These are phyloP conservation scores for Colletotrichum coccodes DNA, from an alignment of 2,329 filamentous ascomycete species.

Conservation along the genomic window DNA sequence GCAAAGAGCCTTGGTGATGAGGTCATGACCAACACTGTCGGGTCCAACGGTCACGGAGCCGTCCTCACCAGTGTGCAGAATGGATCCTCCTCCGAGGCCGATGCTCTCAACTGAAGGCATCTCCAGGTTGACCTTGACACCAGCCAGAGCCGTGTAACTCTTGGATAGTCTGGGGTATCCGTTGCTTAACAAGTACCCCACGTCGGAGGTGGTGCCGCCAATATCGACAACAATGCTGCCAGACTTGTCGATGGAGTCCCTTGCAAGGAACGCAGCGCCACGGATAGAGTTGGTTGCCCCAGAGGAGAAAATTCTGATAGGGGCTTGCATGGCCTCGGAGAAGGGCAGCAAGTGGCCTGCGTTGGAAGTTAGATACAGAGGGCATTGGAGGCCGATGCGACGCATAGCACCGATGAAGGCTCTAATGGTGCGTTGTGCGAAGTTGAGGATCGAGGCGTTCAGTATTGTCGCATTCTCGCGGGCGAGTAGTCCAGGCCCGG, in stretches of 20 bases:
- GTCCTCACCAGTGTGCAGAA: conserved; percentile 12
- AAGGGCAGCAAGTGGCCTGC: conserved; percentile 48
- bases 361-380: conserved; percentile 61
- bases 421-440: conserved; percentile 56
- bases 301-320: conserved; percentile 37
- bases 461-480: conserved; percentile 64
- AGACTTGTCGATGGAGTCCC: conserved; percentile 15
- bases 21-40: conserved; percentile 38
- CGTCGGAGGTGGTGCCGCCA: conserved; percentile 38
- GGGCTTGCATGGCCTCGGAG: conserved; percentile 36
- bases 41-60: conserved; percentile 35
- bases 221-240: conserved; percentile 37
- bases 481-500: conserved; percentile 53
- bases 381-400: conserved; percentile 48
- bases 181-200: conserved; percentile 35
- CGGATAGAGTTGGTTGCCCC: conserved; percentile 39
- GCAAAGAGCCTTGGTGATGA: conserved; percentile 33
- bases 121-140: conserved; percentile 37
- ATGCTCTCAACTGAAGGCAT: conserved; percentile 40
- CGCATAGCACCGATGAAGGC: conserved; percentile 56
- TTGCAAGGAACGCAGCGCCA: conserved; percentile 35
- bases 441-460: conserved; percentile 60
- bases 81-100: conserved; percentile 36
- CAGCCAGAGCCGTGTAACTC: conserved; percentile 36
- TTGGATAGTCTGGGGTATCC: conserved; percentile 37